A percentile compares a stretch with the other conserved stretches of the same genome.
Evolutionary conservation across 768 basidiomycete species (phyloP).

Genomic region (Fomitopsis serialis): DNA sequence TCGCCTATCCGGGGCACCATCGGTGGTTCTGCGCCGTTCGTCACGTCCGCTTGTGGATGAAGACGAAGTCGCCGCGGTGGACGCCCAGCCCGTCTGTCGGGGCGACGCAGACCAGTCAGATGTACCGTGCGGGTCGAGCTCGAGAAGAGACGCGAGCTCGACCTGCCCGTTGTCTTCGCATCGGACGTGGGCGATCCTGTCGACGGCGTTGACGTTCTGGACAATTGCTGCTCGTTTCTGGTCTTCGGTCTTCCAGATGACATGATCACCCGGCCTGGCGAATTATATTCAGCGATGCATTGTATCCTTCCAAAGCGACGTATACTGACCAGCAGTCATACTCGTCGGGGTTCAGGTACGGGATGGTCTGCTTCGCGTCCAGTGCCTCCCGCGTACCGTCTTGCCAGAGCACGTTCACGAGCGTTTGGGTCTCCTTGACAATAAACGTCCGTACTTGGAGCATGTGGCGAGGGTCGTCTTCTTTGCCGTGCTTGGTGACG

Average conservation of each 20-base stretch:
- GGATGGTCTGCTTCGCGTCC: conserved; percentile 62
- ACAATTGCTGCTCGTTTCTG: conserved; percentile 64
- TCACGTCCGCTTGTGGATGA: conserved; percentile 67
- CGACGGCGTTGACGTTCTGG: conserved; percentile 66
- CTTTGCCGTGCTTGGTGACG: conserved; percentile 55
- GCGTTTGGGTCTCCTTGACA: conserved; percentile 69
- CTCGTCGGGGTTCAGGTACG: conserved; percentile 85
- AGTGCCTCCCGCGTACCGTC: conserved; percentile 65
- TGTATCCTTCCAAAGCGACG: neutral
- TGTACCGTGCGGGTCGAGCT: conserved; percentile 82
- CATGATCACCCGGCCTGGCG: conserved; percentile 87
- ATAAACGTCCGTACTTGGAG: conserved; percentile 53
- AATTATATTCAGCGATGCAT: no score
- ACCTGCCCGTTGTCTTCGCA: conserved; percentile 46
- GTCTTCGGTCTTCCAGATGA: conserved; percentile 78
- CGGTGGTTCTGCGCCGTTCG: conserved; percentile 66
- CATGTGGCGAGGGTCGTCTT: conserved; percentile 36
- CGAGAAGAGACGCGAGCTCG: conserved; percentile 76
- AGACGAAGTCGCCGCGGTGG: conserved; percentile 77
- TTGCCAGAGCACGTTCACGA: conserved; percentile 80
- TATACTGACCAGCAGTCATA: conserved; percentile 78
- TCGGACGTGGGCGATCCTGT: conserved; percentile 65
- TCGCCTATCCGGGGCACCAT: conserved; percentile 83
- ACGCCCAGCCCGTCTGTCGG: conserved; percentile 69
- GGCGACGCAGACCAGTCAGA: conserved; percentile 41